phyloP scores from a whole-genome alignment of 805 yeast species.

The Starmera pachycereana region DNA sequence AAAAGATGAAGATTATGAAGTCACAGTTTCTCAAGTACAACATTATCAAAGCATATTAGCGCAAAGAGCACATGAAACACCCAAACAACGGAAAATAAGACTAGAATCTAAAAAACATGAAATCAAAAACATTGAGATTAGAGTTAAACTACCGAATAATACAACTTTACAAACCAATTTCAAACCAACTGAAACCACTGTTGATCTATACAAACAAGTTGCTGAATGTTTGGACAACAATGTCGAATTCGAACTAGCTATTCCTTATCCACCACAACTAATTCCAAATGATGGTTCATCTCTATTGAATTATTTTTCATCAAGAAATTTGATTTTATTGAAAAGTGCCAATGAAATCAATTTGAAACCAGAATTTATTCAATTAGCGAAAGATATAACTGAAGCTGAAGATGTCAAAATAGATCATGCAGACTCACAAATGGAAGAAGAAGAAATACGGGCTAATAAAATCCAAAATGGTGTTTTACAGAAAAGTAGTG shows the following conservation, averaged over 20 bases:
- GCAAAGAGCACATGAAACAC: slow-evolving; percentile 29
- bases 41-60: slow-evolving; percentile 40
- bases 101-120: slow-evolving; percentile 17
- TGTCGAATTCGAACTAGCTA: slow-evolving; percentile 27
- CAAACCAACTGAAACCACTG: slow-evolving; percentile 29
- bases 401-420: slow-evolving; percentile 20
- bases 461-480: slow-evolving; percentile 11
- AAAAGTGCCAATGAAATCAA: slow-evolving; percentile 15
- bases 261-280: slow-evolving; percentile 35
- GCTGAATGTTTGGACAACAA: slow-evolving; percentile 20
- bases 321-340: slow-evolving; percentile 34
- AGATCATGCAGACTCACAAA: slow-evolving; percentile 4
- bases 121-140: slow-evolving; percentile 24
- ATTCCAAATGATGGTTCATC: slow-evolving; percentile 21
- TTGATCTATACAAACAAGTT: slow-evolving; percentile 20
- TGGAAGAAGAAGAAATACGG: not conserved
- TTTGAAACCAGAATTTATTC: slow-evolving; percentile 19
- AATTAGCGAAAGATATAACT: slow-evolving; percentile 21
- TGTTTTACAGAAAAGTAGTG: slow-evolving; percentile 8
- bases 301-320: slow-evolving; percentile 32
- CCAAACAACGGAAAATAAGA: slow-evolving; percentile 27
- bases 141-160: slow-evolving; percentile 52
- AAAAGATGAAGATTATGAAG: slow-evolving; percentile 30
- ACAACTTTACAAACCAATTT: slow-evolving; percentile 41
- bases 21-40: slow-evolving; percentile 42